A percentile compares a stretch with the other conserved stretches of the same genome.
phyloP scores from a whole-genome alignment of 2,329 filamentous ascomycete genomes.

The Cladosporium austrohemisphaericum region DNA sequence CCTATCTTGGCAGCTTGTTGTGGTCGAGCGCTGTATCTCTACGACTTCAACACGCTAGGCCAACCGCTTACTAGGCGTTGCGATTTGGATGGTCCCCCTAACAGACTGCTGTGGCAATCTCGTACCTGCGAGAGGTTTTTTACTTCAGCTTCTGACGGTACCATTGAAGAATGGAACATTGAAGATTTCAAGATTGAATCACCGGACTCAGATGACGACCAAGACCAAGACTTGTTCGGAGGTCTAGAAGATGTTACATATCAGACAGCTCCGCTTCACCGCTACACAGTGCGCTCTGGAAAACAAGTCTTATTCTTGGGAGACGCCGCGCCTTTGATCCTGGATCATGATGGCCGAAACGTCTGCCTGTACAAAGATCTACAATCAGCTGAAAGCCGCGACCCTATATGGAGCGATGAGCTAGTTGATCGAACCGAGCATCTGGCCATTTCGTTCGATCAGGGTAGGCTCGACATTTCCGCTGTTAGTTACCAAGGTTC shows the following conservation, averaged over 20 bases:
- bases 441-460: constrained; percentile 15
- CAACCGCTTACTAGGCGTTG: not conserved
- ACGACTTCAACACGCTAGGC: not conserved
- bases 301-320: constrained; percentile 20
- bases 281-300: too few species aligned
- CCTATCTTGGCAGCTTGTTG: constrained; percentile 16
- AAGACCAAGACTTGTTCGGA: constrained; percentile 23
- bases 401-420: constrained; percentile 2
- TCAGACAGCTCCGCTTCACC: constrained; percentile 15
- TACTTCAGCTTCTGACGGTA: not conserved
- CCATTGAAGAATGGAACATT: constrained; percentile 1
- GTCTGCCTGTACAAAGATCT: constrained; percentile 24
- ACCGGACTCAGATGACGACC: constrained; percentile 7
- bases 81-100: not conserved
- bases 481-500: not conserved
- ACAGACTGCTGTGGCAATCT: not conserved
- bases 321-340: constrained; percentile 23
- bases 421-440: constrained; percentile 16
- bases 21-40: constrained; percentile 10
- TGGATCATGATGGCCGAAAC: constrained; percentile 19
- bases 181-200: not conserved
- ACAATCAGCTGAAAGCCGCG: constrained; percentile 13
- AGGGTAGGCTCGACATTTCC: not conserved
- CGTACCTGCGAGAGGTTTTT: not conserved
- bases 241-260: constrained; percentile 17